Base-by-base conservation (phyloP, 805 yeast genomes). In the Metschnikowia arizonensis region DNA sequence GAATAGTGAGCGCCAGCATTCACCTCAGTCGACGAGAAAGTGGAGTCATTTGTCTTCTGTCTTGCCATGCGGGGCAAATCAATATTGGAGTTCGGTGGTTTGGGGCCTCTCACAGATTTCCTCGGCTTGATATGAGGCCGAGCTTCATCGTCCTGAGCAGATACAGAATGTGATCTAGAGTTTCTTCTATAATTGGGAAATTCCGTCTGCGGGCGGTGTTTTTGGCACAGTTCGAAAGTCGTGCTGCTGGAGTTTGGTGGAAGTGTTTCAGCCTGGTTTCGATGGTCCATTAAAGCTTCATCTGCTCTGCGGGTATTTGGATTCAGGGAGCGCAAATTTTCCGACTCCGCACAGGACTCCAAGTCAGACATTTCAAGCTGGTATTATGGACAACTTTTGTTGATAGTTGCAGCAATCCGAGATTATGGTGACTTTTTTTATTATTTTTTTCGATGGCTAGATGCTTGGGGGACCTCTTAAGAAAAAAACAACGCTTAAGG, bases 91-190 rank as follows among this genome's bases (percentile, higher is more conserved):
- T 58, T 4, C 61, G 49, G 3, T 49, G 48, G 10, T 50, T 54
- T 26, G 45, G 28, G 42, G 19, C 47, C 19, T 40, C 54, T 46
- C 31, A 31, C 28, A 9, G 50, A 35, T 19, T 33, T 43, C 43
- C 55, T 24, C 6, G 47, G 19, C 21, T 31, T 48, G 29, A 33
- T 23, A 15, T 40, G 47, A 21, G 39, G 48, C 46, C 43, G 34
- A 6, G 49, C 35, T 3, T 52, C 53, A 12, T 49, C 50, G 7
- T 40, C 35, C 44, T 72, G 77, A 28, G 74, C 79, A 39, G 74
- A 63, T 45, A 74, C 61, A 1, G 77, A 69, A 17, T 64, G 65
- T 0, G 76, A 57, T 48, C 76, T 61, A 18, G 69, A 56, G 50
- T 53, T 36, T 35, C 50, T 47, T 25, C 57, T 57, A 34, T 56